Evolutionary conservation across 2,329 filamentous ascomycete genomes (phyloP), one percentile per base, ranked within the genome.

Genomic region (Diatrype stigma): DNA sequence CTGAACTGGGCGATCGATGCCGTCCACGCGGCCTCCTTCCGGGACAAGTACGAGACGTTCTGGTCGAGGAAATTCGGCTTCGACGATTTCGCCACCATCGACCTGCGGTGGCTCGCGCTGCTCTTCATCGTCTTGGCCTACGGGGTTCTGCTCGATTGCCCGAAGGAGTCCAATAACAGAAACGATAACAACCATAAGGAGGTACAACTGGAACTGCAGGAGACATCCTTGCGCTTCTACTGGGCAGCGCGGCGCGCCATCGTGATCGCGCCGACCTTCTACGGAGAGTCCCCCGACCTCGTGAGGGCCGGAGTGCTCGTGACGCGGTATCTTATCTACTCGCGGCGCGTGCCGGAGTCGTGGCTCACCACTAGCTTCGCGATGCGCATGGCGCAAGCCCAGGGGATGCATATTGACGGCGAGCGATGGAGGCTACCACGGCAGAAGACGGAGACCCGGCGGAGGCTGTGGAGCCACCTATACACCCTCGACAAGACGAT

Each of bases 321-420:
- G 6, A 73, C 68, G 6, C 63, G 68, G 0, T 73, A 73, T 54
- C 60, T 72, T 16, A 65, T 72, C 21, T 71, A 71, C 46, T 56
- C 67, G n/a, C 59, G 68, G 26, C 63, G 70, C 42, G 64, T 67
- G 1, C 63, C 70, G 0, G 71, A 73, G 51, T 65, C 64, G 5
- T 73, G 71, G 71, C 62, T 73, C 2, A 73, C 71, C 1, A 66
- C 65, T 3, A 69, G 70, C 52, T 72, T 73, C 42, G 71, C 71
- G 1, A 70, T 72, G 56, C 68, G 70, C 14, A 71, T 73, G 67
- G 71, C 71, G 5, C 69, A 72, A 51, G 70, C 69, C 0, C 70
- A 73, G 47, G 70, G 71, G 1, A 72, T 73, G 61, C 71, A 73
- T 48, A 68, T 73, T 21, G 71, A 73, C 51, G 71, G 71, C 7